Base-by-base conservation (phyloP, 1,284 basidiomycete genomes). In the Uromyces viciae-fabae region DNA sequence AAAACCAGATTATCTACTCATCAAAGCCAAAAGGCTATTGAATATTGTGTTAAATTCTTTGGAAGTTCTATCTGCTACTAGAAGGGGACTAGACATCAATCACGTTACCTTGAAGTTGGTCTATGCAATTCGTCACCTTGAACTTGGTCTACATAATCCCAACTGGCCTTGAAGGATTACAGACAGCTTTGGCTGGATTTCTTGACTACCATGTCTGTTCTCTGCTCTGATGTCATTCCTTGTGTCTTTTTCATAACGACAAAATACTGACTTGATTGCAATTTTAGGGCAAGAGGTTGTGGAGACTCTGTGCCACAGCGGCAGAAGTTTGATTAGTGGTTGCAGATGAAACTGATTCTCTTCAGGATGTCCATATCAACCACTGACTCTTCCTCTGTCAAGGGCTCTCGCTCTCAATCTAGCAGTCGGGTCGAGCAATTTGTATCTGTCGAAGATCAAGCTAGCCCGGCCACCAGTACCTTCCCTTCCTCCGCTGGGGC, bases 51-150 rank as follows among this genome's bases (percentile, higher is more conserved):
- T 99, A 83, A 96, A 99, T 87, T 92, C 95, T 4, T 90, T 99
- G 73, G 96, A 99, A 87, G 91, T 98, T 78, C 93, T 95, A 85
- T 91, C 90, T 83, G 92, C 92, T 28, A 90, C 94, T 84, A 89
- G 95, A 85, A 91, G 94, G 83, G 94, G 92, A 84, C 92, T 94
- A 1, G 94, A 97, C 86, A 93, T 93, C 88, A 97, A 97, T 86
- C 94, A 97, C 86, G 95, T 97, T 86, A 94, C 93, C 88, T 93
- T 98, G 90, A 97, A 97, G 88, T 98, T 98, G 87, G 92, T 99
- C 85, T 99, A n/a, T n/a, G n/a, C n/a, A n/a, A n/a, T n/a, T n/a
- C n/a, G n/a, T n/a, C n/a, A n/a, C n/a, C n/a, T n/a, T n/a, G n/a
- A n/a, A n/a, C n/a, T n/a, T n/a, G n/a, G n/a, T n/a, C n/a, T n/a